Conservation (phyloP, 1,139 yeast genomes). For the Suhomyces ambrosiae region DNA sequence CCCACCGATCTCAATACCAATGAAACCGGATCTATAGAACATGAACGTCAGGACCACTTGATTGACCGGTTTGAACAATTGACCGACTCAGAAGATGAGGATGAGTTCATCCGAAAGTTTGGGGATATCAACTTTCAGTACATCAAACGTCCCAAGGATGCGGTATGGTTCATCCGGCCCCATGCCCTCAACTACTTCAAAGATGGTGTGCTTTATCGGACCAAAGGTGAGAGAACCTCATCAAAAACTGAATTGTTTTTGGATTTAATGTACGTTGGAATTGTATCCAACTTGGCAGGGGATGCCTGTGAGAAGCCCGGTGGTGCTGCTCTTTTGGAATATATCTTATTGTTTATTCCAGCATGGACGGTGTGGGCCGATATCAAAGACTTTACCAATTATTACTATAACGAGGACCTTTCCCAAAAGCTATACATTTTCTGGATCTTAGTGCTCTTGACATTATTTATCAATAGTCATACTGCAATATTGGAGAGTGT, state of each 20-base stretch:
- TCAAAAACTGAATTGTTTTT: conserved; percentile 59
- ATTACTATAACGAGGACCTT: conserved; percentile 64
- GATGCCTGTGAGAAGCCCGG: conserved; percentile 54
- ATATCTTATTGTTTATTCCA: conserved; percentile 55
- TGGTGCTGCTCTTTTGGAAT: conserved; percentile 50
- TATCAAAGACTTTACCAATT: conserved; percentile 64
- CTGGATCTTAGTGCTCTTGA: conserved; percentile 55
- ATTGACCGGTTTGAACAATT: conserved; percentile 15
- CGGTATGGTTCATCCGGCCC: conserved; percentile 54
- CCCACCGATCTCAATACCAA: background rate
- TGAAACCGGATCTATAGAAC: background rate
- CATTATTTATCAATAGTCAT: conserved; percentile 56
- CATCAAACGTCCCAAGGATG: conserved; percentile 45
- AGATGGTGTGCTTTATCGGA: conserved; percentile 57
- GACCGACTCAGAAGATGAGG: conserved; percentile 43
- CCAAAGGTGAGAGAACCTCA: conserved; percentile 56
- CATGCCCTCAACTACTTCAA: conserved; percentile 64
- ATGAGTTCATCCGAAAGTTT: conserved; percentile 50
- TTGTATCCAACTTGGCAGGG: conserved; percentile 62
- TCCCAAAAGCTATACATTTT: conserved; percentile 55
- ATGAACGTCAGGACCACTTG: background rate
- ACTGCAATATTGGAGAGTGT: conserved; percentile 35
- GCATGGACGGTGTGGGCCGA: conserved; percentile 69
- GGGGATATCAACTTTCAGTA: conserved; percentile 54
- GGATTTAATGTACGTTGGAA: conserved; percentile 66